Evolutionary conservation across 257 asterid genomes (phyloP), one percentile per base, ranked within the genome.

Genomic region (Primulina eburnea): DNA sequence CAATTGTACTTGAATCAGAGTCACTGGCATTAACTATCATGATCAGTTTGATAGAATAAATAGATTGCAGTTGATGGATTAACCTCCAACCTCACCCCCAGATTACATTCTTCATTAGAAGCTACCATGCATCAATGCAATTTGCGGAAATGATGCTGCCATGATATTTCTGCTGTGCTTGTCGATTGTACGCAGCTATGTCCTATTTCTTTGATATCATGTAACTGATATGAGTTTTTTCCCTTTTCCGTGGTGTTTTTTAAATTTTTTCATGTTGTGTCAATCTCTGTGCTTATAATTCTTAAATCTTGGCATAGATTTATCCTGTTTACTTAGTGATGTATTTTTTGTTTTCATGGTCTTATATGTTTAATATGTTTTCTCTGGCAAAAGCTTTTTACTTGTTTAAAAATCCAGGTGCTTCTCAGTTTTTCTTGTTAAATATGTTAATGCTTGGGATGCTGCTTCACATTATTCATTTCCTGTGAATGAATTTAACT

Each of bases 401-500:
- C 60, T 53, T 60, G 40, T 32, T 56, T 64, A 70, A 57, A 38
- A 67, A 33, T 32, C 2, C 29, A 3, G 47, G 34, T 40, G 28
- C 11, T 69, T 34, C 35, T 38, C 20, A 40, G 7, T 5, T 57
- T 32, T 58, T 69, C n/a, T 67, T 68, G 62, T 77, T 65, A 6
- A 71, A 53, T 16, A 56, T 75, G 53, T 73, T 37, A 63, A 35
- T 57, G 64, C 60, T 20, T 72, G 77, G 67, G 52, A 33, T 28
- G 40, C 60, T 61, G 66, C 67, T 68, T 63, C 73, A 52, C 35
- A 59, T 32, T 76, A 18, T 17, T 62, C 73, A 47, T 77, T 72
- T 53, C 72, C 60, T 75, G 57, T 65, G 75, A 73, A 62, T 75
- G 37, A 80, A 78, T 75, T 57, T 58, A 38, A 43, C 6, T 52